phyloP scores from a whole-genome alignment of 2,329 filamentous ascomycete genomes.

The Elsinoe batatas region DNA sequence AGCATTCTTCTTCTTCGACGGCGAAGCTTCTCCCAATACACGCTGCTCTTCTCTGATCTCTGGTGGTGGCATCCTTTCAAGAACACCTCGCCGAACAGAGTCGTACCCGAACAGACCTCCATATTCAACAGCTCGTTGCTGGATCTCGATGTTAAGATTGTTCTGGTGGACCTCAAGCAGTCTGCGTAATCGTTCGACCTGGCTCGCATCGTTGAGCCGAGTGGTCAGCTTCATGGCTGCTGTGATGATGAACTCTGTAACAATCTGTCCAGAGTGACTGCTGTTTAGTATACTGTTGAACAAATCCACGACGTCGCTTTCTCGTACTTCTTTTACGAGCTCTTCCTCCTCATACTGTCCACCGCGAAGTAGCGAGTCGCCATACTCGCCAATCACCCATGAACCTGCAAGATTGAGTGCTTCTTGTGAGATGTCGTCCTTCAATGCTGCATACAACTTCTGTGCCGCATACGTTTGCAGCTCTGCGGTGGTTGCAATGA shows the following conservation, averaged over 20 bases:
- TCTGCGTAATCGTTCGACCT: constrained; percentile 74
- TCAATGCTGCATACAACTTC: constrained; percentile 81
- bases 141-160: constrained; percentile 87
- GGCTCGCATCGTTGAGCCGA: constrained; percentile 69
- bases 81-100: constrained; percentile 73
- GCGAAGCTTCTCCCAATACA: constrained; percentile 69
- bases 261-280: constrained; percentile 81
- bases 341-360: constrained; percentile 94
- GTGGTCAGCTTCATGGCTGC: constrained; percentile 92
- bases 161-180: constrained; percentile 69
- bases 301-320: constrained; percentile 86
- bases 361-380: constrained; percentile 76
- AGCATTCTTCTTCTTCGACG: constrained; percentile 37
- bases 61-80: constrained; percentile 96
- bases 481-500: constrained; percentile 89
- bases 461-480: constrained; percentile 94
- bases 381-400: constrained; percentile 97
- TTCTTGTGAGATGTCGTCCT: constrained; percentile 96
- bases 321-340: constrained; percentile 68
- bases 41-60: constrained; percentile 94
- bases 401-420: constrained; percentile 85
- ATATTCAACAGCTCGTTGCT: constrained; percentile 93
- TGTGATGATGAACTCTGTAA: constrained; percentile 92
- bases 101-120: constrained; percentile 89
- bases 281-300: constrained; percentile 88